phyloP scores from a whole-genome alignment of 108 stramenopile species.

The Tribonema minus region DNA sequence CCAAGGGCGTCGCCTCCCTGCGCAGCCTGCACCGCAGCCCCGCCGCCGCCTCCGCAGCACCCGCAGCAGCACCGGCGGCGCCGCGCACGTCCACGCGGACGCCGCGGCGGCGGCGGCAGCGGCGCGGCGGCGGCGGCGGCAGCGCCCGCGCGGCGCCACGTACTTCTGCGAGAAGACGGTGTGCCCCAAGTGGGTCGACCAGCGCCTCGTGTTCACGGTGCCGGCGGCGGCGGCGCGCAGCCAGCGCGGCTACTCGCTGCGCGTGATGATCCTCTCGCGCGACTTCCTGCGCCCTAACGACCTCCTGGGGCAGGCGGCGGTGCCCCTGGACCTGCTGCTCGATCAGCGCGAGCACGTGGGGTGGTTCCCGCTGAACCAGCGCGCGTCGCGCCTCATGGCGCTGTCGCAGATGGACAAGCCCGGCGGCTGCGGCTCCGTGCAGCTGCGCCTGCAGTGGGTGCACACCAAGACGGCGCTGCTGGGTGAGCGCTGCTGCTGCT shows the following conservation, averaged over 20 bases:
- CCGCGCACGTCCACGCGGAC: too few relatives aligned
- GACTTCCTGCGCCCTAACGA: constrained; percentile 28
- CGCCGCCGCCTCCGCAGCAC: too few relatives aligned
- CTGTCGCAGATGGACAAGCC: constrained; percentile 30
- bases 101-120: too few relatives aligned
- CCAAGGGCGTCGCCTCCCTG: too few relatives aligned
- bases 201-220: constrained; percentile 45
- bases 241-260: constrained; percentile 29
- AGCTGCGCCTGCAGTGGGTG: constrained; percentile 43
- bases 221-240: constrained; percentile 16
- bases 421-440: constrained; percentile 4
- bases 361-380: constrained; percentile 38
- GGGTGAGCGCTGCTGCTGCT: background rate
- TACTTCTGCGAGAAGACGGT: constrained; percentile 43
- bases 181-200: constrained; percentile 38
- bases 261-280: constrained; percentile 34
- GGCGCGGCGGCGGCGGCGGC: background rate
- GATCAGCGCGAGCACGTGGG: constrained; percentile 30
- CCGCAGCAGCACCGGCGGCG: too few relatives aligned
- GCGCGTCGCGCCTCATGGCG: constrained; percentile 35
- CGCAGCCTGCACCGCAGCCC: too few relatives aligned
- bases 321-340: constrained; percentile 28
- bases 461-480: constrained; percentile 4
- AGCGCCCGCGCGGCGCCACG: constrained; percentile 23
- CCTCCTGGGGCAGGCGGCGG: constrained; percentile 37